A percentile compares a stretch with the other conserved stretches of the same genome.
phyloP scores from a whole-genome alignment of 148 eudicot genomes.

The Limonium bicolor region DNA sequence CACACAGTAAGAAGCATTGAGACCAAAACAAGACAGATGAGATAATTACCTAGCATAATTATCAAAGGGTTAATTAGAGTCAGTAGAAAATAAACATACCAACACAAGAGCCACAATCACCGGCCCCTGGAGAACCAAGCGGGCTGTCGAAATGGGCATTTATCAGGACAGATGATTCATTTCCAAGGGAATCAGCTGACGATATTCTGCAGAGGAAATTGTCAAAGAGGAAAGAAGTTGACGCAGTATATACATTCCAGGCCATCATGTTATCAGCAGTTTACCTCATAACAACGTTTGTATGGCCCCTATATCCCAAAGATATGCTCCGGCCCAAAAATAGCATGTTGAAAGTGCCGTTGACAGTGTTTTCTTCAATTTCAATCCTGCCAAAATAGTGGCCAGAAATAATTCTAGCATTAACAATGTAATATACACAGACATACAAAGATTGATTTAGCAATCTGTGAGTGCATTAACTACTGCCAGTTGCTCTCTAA shows the following conservation, averaged over 20 bases:
- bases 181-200: conserved; percentile 41
- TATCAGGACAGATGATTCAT: conserved; percentile 71
- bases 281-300: conserved; percentile 83
- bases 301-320: conserved; percentile 67
- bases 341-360: conserved; percentile 93
- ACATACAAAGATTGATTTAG: not conserved
- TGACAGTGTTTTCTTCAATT: conserved; percentile 68
- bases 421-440: not conserved
- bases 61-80: no score
- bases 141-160: conserved; percentile 94
- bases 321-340: conserved; percentile 81
- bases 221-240: no score
- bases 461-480: not conserved
- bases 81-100: conserved; percentile 28
- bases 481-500: no score
- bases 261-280: not conserved
- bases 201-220: conserved; percentile 44
- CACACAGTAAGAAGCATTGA: conserved; percentile 4
- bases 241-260: no score
- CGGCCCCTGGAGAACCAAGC: conserved; percentile 88
- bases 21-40: conserved; percentile 3
- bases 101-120: conserved; percentile 98
- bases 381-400: conserved; percentile 58
- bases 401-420: not conserved
- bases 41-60: no score